Conservation (phyloP, 2,329 filamentous ascomycete genomes). For the Hypoxylon sp. region DNA sequence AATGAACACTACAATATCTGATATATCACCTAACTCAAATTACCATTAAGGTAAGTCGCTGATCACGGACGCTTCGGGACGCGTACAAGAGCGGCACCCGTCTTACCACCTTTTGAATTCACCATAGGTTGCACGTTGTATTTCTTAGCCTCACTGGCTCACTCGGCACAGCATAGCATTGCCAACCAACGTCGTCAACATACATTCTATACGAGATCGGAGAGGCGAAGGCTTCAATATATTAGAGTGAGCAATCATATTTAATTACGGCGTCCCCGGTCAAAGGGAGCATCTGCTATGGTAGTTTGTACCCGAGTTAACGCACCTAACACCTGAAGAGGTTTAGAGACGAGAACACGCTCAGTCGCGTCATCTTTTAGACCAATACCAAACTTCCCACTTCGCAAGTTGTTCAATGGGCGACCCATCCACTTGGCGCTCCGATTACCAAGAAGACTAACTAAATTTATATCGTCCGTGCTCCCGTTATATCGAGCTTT, state of each 20-base stretch:
- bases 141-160: conserved; percentile 33
- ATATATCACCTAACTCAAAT: conserved; percentile 33
- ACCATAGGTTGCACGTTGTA: conserved; percentile 38
- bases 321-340: conserved; percentile 33
- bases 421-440: conserved; percentile 38
- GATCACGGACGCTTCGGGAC: conserved; percentile 43
- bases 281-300: conserved; percentile 23
- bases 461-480: conserved; percentile 28
- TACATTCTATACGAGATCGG: conserved; percentile 24
- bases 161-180: conserved; percentile 28
- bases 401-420: conserved; percentile 17
- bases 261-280: conserved; percentile 21
- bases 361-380: conserved; percentile 40
- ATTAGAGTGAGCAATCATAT: conserved; percentile 36
- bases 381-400: conserved; percentile 24
- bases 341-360: conserved; percentile 26
- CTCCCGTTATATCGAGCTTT: conserved; percentile 30
- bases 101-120: conserved; percentile 36
- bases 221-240: conserved; percentile 21
- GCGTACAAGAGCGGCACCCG: conserved; percentile 36
- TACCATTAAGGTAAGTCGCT: conserved; percentile 32
- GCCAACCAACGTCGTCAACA: conserved; percentile 23
- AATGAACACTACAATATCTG: conserved; percentile 26
- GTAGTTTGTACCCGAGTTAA: conserved; percentile 27
- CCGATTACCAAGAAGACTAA: conserved; percentile 34